Evolutionary conservation across 495 filamentous ascomycete genomes (phyloP), one percentile per base, ranked within the genome.

Genomic region (Podospora fimiseda): DNA sequence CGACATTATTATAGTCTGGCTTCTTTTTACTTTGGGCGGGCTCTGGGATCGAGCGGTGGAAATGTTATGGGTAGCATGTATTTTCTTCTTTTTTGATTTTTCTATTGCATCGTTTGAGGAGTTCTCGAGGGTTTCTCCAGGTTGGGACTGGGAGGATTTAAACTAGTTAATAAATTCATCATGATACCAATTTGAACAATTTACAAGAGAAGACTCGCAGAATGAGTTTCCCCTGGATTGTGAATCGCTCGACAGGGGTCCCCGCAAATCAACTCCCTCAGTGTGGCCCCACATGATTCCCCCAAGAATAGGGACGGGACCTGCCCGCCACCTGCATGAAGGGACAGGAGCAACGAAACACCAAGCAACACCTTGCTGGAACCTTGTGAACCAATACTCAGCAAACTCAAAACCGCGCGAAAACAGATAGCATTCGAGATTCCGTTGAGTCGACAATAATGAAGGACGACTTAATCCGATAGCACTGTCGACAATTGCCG

Each of bases 401-500:
- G 9, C 18, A 45, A 9, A 45, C 16, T 45, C 43, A 45, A 43
- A n/a, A n/a, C n/a, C n/a, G n/a, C n/a, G n/a, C n/a, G n/a, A n/a
- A n/a, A n/a, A n/a, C n/a, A n/a, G n/a, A n/a, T n/a, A n/a, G n/a
- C 50, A 20, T 16, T 44, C 19, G 27, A 52, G 21, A 43, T 27
- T 9, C 9, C 27, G 16, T 9, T 9, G 22, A 23, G 15, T 20
- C 20, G 22, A 20, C 46, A 44, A 61, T 45, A 53, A 62, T 62
- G 61, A 61, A 51, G 59, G 43, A 40, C 46, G 22, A 19, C 21
- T 43, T 52, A 37, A 52, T 47, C 24, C 55, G 55, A 57, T 60
- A 65, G 57, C 54, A 18, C 27, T 11, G 27, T 33, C 27, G 27
- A 33, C 27, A 33, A 11, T 33, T 11, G 27, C 27, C 27, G 27